Evolutionary conservation across 768 basidiomycete species (phyloP).

Genomic region (Albatrellus ellisii): DNA sequence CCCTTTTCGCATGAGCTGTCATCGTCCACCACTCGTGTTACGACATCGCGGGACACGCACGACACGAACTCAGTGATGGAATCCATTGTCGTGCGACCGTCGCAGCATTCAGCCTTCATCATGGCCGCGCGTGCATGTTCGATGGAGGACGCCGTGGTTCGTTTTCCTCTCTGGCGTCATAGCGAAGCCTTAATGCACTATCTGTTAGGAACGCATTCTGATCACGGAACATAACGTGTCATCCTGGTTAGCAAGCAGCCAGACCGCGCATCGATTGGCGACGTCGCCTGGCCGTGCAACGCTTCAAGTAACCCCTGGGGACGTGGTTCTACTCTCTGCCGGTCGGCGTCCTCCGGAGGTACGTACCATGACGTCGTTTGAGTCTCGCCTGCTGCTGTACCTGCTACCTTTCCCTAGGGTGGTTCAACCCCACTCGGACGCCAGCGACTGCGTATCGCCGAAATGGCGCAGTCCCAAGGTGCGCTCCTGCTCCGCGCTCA

Average conservation of each 20-base stretch:
- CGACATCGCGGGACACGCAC: constrained; percentile 16
- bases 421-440: constrained; percentile 76
- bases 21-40: too few relatives aligned
- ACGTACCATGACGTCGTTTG: neutral
- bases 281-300: neutral
- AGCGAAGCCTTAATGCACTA: neutral
- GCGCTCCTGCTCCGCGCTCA: constrained; percentile 11
- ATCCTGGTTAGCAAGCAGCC: constrained; percentile 34
- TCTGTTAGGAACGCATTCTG: constrained; percentile 33
- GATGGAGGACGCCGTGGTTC: constrained; percentile 19
- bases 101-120: constrained; percentile 22
- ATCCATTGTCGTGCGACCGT: constrained; percentile 20
- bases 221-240: constrained; percentile 32
- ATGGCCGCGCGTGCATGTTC: constrained; percentile 26
- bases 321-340: constrained; percentile 11
- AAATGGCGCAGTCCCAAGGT: constrained; percentile 56
- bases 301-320: constrained; percentile 7
- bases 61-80: constrained; percentile 23
- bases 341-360: constrained; percentile 6
- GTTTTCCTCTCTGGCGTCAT: constrained; percentile 7
- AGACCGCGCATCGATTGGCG: constrained; percentile 9
- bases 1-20: too few relatives aligned
- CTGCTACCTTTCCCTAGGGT: constrained; percentile 30
- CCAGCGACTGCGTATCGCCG: constrained; percentile 50
- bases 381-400: constrained; percentile 2